Evolutionary conservation across 352 stramenopile genomes (phyloP), one percentile per base, ranked within the genome.

Genomic region (Pythium oligandrum): DNA sequence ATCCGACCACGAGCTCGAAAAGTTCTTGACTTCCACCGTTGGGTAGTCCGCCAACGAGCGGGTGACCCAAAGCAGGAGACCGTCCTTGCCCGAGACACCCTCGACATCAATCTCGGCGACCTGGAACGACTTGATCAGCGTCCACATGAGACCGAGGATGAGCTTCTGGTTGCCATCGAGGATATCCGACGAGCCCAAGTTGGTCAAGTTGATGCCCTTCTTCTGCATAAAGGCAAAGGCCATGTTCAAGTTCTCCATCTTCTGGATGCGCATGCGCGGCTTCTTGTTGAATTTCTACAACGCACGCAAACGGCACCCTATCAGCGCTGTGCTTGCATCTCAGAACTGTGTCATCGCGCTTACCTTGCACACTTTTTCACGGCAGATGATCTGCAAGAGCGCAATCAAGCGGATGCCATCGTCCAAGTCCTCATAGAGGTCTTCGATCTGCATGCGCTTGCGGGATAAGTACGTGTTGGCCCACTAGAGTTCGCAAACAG

Each of bases 171-270:
- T 96, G 66, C 86, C 86, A 51, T 96, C 86, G 42, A 96, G 60
- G 48, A 97, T 96, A 59, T 97, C 88, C n/a, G 81, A 90, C 49
- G 86, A 96, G 42, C 88, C 87, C 36, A 97, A 88, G 74, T 97
- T 97, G 10, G 88, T 95, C 50, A 96, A 61, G 61, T 88, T 92
- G 3, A 97, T 73, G 59, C 90, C 86, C 62, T 93, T 93, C 61
- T 88, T 87, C 50, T 92, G 80, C 68, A 95, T 73, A 52, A 92
- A 95, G 37, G 87, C 80, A 59, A 96, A 94, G 46, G 86, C 78
- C 53, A 96, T 86, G 73, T 96, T 96, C 12, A 94, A 66, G 61
- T 96, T 96, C 66, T 96, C 88, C 69, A 96, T 90, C 72, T 96
- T 96, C 59, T 97, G 88, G 68, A 97, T 97, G 48, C 88, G 83